Conservation (phyloP, 2,329 filamentous ascomycete species). For the Fusarium sp. region DNA sequence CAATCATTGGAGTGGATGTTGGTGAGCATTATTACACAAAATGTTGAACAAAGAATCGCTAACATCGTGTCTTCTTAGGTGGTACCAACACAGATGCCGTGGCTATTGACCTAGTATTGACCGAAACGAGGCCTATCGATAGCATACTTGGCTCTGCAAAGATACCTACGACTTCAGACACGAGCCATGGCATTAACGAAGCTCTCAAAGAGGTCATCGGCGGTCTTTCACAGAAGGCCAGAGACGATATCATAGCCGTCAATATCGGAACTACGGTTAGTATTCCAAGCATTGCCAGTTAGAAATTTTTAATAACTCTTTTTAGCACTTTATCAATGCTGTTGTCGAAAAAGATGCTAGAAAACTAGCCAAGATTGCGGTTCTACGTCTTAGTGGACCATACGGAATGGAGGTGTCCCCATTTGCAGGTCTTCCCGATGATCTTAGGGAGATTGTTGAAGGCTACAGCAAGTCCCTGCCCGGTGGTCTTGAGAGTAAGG, state of each 20-base stretch:
- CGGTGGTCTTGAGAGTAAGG: conserved; percentile 54
- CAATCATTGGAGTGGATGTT: conserved; percentile 24
- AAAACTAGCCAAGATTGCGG: conserved; percentile 56
- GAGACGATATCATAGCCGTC: conserved; percentile 7
- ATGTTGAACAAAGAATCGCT: background rate
- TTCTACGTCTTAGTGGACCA: conserved; percentile 58
- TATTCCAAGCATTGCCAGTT: background rate
- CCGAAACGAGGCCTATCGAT: background rate
- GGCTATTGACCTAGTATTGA: conserved; percentile 10
- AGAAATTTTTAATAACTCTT: background rate
- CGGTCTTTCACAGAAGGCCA: background rate
- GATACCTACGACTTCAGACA: conserved; percentile 8
- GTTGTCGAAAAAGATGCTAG: conserved; percentile 57
- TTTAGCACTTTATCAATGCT: conserved; percentile 59
- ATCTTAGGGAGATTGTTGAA: conserved; percentile 52
- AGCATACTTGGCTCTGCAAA: conserved; percentile 12
- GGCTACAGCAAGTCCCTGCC: conserved; percentile 54
- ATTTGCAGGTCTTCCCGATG: conserved; percentile 57
- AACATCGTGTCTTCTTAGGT: background rate
- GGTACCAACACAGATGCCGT: conserved; percentile 21
- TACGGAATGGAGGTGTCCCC: conserved; percentile 55
- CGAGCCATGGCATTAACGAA: background rate
- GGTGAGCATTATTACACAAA: background rate
- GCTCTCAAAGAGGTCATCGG: background rate
- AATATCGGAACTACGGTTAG: conserved; percentile 20